Conservation (phyloP, 2,329 filamentous ascomycete species). For the Dactylonectria estremocensis region DNA sequence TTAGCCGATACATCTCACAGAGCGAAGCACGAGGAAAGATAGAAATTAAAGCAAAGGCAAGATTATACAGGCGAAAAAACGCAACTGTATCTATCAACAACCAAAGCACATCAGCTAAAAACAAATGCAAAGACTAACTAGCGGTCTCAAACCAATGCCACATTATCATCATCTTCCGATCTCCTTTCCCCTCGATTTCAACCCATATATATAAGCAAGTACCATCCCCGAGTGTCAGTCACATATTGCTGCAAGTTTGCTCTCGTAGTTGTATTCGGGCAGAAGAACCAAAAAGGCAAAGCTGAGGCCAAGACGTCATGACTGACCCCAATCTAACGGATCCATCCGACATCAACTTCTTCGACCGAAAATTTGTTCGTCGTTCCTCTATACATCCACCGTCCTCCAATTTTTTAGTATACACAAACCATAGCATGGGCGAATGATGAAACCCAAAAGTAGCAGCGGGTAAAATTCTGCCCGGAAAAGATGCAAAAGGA, state of each 20-base stretch:
- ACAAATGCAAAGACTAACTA: conserved; percentile 11
- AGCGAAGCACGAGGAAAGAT: neutral
- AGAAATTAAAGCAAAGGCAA: neutral
- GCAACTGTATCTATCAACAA: conserved; percentile 16
- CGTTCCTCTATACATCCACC: conserved; percentile 21
- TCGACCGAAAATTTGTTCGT: conserved; percentile 4
- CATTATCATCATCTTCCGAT: conserved; percentile 31
- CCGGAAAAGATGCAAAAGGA: neutral
- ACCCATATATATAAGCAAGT: conserved; percentile 4
- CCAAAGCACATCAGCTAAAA: conserved; percentile 3
- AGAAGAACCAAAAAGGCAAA: conserved; percentile 1
- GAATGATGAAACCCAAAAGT: conserved; percentile 17
- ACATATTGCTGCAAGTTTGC: neutral
- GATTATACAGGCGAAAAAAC: conserved; percentile 9
- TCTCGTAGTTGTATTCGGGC: neutral
- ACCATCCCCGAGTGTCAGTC: neutral
- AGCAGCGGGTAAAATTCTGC: neutral
- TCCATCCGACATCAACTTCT: conserved; percentile 24
- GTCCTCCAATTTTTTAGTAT: conserved; percentile 24
- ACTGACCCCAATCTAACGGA: conserved; percentile 10
- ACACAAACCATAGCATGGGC: conserved; percentile 18
- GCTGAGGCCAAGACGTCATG: neutral
- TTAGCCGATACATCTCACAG: neutral
- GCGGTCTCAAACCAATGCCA: conserved; percentile 15
- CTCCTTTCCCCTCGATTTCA: neutral